phyloP scores from a whole-genome alignment of 805 yeast genomes.

The Yarrowia sp. region DNA sequence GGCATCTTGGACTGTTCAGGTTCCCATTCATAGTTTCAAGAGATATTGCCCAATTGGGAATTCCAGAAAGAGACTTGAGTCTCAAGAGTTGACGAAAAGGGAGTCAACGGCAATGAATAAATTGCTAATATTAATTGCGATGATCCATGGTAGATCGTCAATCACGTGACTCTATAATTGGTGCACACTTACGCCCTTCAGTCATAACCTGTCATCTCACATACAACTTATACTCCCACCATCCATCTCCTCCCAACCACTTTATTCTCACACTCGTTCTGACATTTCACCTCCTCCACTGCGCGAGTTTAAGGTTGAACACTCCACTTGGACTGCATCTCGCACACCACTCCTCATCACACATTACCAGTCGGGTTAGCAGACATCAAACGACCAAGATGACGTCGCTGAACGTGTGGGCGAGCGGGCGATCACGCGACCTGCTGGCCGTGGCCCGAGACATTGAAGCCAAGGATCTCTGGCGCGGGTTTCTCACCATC shows the following conservation, averaged over 20 bases:
- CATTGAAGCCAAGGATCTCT: constrained; percentile 46
- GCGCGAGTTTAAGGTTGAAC: constrained; percentile 23
- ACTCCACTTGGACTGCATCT: constrained; percentile 15
- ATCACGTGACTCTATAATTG: too few species aligned
- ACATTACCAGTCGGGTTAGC: background rate
- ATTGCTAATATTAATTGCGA: too few species aligned
- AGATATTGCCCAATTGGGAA: background rate
- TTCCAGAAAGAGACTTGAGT: too few species aligned
- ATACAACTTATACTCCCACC: too few species aligned
- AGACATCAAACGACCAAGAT: constrained; percentile 4
- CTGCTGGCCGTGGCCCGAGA: constrained; percentile 44
- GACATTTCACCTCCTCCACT: background rate
- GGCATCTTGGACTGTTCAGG: too few species aligned
- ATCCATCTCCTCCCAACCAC: constrained; percentile 11
- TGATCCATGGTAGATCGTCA: too few species aligned
- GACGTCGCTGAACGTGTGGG: constrained; percentile 40
- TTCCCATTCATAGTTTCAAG: too few species aligned
- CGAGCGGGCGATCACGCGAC: constrained; percentile 38
- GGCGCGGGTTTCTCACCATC: constrained; percentile 51
- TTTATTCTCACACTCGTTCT: background rate
- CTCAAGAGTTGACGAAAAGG: too few species aligned
- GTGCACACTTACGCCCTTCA: background rate
- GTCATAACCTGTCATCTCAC: constrained; percentile 2
- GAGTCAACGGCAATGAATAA: too few species aligned
- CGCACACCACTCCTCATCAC: constrained; percentile 6